phyloP scores from a whole-genome alignment of 2,329 filamentous ascomycete species.

The Ophiostoma populinum region DNA sequence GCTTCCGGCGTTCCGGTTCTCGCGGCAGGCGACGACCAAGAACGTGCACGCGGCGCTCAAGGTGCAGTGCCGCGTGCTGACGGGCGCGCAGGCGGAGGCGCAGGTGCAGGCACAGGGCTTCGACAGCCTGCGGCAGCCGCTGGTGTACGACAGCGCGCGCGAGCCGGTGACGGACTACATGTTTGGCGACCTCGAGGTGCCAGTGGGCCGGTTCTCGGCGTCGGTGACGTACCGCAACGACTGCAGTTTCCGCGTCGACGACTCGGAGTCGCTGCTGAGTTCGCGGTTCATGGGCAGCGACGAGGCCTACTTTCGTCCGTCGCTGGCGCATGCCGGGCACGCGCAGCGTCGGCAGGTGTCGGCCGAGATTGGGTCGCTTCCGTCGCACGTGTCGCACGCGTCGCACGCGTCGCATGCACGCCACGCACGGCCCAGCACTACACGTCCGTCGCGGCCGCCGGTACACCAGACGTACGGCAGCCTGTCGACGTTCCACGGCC shows the following conservation, averaged over 20 bases:
- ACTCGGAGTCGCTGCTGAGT: conserved; percentile 77
- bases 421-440: conserved; percentile 28
- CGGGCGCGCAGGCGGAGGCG: conserved; percentile 29
- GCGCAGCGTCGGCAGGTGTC: conserved; percentile 17
- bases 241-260: conserved; percentile 80
- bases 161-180: conserved; percentile 58
- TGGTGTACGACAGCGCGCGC: conserved; percentile 38
- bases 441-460: conserved; percentile 22
- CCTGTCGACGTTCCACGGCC: conserved; percentile 76
- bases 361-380: conserved; percentile 54
- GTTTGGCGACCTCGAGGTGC: conserved; percentile 73
- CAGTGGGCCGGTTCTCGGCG: conserved; percentile 67
- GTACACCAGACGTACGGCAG: conserved; percentile 67
- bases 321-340: conserved; percentile 17
- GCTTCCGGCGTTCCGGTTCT: conserved; percentile 73
- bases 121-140: conserved; percentile 54
- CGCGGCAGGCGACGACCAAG: conserved; percentile 54
- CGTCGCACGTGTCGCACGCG: too few species aligned
- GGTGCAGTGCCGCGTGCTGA: conserved; percentile 64
- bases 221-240: conserved; percentile 73
- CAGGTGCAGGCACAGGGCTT: conserved; percentile 29
- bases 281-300: conserved; percentile 87
- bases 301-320: conserved; percentile 72
- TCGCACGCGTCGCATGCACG: too few species aligned
- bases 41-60: conserved; percentile 49